A percentile compares a stretch with the other conserved stretches of the same genome.
Conservation (phyloP, 176 grass and related monocot species). For the Zea mays region DNA sequence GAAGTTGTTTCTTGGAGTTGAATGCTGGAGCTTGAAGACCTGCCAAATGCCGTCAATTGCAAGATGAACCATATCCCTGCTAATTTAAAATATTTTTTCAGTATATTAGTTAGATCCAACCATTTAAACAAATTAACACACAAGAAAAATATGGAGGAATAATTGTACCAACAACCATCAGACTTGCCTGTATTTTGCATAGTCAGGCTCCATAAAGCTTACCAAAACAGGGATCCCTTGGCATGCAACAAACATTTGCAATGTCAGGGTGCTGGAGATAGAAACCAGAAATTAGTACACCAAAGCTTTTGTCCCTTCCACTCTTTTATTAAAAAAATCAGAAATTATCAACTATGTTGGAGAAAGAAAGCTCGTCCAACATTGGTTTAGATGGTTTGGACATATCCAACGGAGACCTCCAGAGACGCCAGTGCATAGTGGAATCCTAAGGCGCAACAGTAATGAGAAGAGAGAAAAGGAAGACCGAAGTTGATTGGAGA, state of each 20-base stretch:
- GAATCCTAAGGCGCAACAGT: no score
- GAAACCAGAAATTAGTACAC: slow-evolving; percentile 44
- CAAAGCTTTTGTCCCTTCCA: not conserved
- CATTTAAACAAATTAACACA: slow-evolving; percentile 30
- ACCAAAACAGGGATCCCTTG: slow-evolving; percentile 98
- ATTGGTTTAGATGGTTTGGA: no score
- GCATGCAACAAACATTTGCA: slow-evolving; percentile 99
- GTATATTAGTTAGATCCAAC: not conserved
- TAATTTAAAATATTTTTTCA: not conserved
- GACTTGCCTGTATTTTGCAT: slow-evolving; percentile 88
- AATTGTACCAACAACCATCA: slow-evolving; percentile 22
- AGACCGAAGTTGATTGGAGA: no score
- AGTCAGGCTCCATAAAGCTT: slow-evolving; percentile 93
- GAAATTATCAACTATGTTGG: slow-evolving; percentile 8
- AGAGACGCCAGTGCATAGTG: no score
- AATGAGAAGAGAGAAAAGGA: no score
- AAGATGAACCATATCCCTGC: slow-evolving; percentile 98
- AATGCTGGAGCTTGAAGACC: slow-evolving; percentile 92
- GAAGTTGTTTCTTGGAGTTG: slow-evolving; percentile 86
- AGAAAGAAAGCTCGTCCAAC: no score
- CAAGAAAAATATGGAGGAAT: not conserved
- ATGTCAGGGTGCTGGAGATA: slow-evolving; percentile 70
- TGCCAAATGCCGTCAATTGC: slow-evolving; percentile 99
- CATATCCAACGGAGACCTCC: no score
- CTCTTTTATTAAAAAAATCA: slow-evolving; percentile 13